Evolutionary conservation across 2,329 filamentous ascomycete genomes (phyloP).

Genomic region (Hymenoscyphus salicellus): DNA sequence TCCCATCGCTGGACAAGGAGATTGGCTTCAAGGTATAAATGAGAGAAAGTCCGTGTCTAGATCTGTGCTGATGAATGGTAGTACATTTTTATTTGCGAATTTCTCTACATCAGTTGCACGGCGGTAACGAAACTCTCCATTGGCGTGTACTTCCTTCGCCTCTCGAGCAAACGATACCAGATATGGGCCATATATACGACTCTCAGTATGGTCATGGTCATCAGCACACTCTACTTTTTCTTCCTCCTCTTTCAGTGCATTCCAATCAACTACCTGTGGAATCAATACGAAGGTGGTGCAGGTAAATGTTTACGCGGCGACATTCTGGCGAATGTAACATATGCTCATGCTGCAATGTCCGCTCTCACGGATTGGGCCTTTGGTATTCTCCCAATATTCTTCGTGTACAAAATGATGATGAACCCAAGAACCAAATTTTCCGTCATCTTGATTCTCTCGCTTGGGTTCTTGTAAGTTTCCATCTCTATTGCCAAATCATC

Average conservation of each 20-base stretch:
- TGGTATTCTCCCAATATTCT: conserved; percentile 32
- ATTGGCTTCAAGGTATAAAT: conserved; percentile 28
- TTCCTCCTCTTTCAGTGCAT: conserved; percentile 34
- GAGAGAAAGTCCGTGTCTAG: neutral
- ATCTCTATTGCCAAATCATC: neutral
- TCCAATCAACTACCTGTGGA: conserved; percentile 39
- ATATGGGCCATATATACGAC: conserved; percentile 27
- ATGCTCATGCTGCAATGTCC: conserved; percentile 31
- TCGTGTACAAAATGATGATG: conserved; percentile 34
- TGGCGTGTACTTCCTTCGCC: conserved; percentile 31
- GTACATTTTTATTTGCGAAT: conserved; percentile 33
- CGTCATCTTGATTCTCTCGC: conserved; percentile 34
- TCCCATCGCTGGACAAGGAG: conserved; percentile 18
- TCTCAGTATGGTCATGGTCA: conserved; percentile 22
- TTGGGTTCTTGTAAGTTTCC: conserved; percentile 42
- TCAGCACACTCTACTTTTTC: conserved; percentile 33
- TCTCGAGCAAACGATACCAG: conserved; percentile 30
- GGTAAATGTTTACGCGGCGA: conserved; percentile 36
- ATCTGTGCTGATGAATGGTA: neutral
- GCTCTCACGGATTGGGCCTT: conserved; percentile 33
- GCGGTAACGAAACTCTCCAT: conserved; percentile 33
- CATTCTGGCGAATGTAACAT: conserved; percentile 33
- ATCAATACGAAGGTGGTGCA: conserved; percentile 29
- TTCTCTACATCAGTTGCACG: conserved; percentile 33
- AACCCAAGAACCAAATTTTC: conserved; percentile 35